Base-by-base conservation (phyloP, 1,284 basidiomycete genomes). In the Trametes hirsuta region DNA sequence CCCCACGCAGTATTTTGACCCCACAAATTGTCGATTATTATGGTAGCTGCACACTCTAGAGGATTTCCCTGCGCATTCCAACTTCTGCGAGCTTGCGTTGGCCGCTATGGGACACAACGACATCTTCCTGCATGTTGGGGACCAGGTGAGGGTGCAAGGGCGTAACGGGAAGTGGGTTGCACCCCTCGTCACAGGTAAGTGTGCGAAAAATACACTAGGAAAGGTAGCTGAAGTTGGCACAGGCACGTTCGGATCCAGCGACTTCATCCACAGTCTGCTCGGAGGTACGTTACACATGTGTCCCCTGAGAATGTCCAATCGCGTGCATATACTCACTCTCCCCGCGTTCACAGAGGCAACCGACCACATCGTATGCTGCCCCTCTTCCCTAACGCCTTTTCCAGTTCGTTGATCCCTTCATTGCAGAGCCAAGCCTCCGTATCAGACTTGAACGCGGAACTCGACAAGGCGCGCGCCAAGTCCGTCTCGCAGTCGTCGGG, bases 51-150 rank as follows among this genome's bases (percentile, higher is more conserved):
- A 94, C 67, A 94, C 91, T 0, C 81, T 94, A 1, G 92, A 94
- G 73, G 92, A 95, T 72, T 94, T 94, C 71, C 80, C 93, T 3
- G 94, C 95, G 0, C 95, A 98, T 73, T 94, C 91, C 45, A 94
- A 94, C 75, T 94, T 91, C 71, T 94, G 91, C 75, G 92, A 95
- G 73, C 80, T 94, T 15, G 82, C 87, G 1, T 83, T 97, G 12
- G 83, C 90, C 48, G 81, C 83, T 6, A 80, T 94, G 75, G 94
- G 94, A 0, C 78, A 94, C 70, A 70, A 76, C 1, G 77, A 95
- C 47, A 89, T 97, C 2, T 98, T 97, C 77, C 75, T 86, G n/a
- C 95, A 98, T 69, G 92, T 97, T 37, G 95, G 95, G 11, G 88
- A 93, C 64, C 84, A 90, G 59, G 88, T 91, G 45, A 82, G 87